These are phyloP conservation scores for Diaporthe eres DNA, from an alignment of 2,329 filamentous ascomycete species.

Conservation along the genomic window DNA sequence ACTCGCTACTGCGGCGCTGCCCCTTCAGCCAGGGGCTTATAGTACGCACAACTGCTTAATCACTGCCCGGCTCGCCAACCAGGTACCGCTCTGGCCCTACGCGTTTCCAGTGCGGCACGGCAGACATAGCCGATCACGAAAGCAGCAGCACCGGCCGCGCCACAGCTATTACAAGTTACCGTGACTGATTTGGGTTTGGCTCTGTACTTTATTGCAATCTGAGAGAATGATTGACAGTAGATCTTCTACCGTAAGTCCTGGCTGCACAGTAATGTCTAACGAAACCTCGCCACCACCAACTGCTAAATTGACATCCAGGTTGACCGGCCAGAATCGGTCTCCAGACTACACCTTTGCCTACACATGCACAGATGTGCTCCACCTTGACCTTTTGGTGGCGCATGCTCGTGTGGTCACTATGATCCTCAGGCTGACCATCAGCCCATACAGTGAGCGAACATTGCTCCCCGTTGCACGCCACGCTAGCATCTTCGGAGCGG, in stretches of 20 bases:
- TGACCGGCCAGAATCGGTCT: background rate
- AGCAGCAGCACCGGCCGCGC: no score
- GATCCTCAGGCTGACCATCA: constrained; percentile 19
- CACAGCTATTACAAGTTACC: background rate
- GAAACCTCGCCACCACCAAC: background rate
- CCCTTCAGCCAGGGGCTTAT: no score
- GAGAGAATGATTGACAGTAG: background rate
- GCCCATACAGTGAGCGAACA: background rate
- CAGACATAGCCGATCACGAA: no score
- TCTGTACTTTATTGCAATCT: no score
- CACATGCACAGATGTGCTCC: background rate
- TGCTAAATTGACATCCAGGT: background rate
- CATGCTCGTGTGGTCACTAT: background rate
- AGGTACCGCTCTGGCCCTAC: no score
- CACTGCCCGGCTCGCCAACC: no score
- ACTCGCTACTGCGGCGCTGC: no score
- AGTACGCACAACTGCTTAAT: no score
- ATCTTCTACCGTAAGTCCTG: no score
- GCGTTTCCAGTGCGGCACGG: no score
- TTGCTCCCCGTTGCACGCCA: constrained; percentile 41
- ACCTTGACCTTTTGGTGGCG: background rate
- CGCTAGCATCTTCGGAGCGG: constrained; percentile 49
- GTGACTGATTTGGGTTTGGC: background rate
- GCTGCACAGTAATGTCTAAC: no score
- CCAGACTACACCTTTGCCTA: background rate